phyloP scores from a whole-genome alignment of 306 rosid species.

The Lithocarpus polystachyus region DNA sequence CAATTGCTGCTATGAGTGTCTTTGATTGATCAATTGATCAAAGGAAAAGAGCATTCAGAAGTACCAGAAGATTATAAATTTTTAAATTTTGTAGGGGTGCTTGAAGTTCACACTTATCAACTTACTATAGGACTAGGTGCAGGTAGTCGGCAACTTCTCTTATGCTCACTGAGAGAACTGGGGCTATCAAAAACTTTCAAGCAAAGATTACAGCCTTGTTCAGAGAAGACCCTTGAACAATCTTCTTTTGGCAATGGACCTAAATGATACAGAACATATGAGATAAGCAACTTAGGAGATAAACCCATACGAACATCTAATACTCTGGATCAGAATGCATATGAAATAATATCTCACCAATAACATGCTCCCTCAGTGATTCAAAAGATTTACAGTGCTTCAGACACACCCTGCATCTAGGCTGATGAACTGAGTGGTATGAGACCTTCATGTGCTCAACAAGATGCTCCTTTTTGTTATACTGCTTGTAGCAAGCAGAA shows the following conservation, averaged over 20 bases:
- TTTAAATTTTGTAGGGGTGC: background rate
- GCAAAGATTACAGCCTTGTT: slow-evolving; percentile 68
- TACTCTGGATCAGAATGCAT: slow-evolving; percentile 3
- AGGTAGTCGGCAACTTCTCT: slow-evolving; percentile 36
- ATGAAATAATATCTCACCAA: slow-evolving; percentile 38
- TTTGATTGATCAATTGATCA: slow-evolving; percentile 4
- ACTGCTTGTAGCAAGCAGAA: slow-evolving; percentile 76
- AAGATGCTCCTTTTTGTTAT: slow-evolving; percentile 66
- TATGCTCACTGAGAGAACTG: slow-evolving; percentile 49
- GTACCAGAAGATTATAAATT: background rate
- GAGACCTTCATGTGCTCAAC: slow-evolving; percentile 68
- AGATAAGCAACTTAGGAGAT: background rate
- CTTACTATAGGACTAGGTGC: slow-evolving; percentile 59
- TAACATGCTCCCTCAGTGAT: slow-evolving; percentile 76
- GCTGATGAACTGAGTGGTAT: slow-evolving; percentile 71
- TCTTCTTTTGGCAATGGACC: slow-evolving; percentile 60
- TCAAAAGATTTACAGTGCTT: slow-evolving; percentile 82
- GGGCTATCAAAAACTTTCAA: slow-evolving; percentile 44
- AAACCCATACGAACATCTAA: background rate
- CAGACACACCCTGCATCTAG: slow-evolving; percentile 60
- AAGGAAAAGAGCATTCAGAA: background rate
- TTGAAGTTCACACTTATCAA: slow-evolving; percentile 13
- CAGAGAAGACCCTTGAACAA: slow-evolving; percentile 50
- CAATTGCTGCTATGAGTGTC: slow-evolving; percentile 7
- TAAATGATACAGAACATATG: slow-evolving; percentile 19